Evolutionary conservation across 179 eudicot species (phyloP).

Genomic region (Camellia oleifera): DNA sequence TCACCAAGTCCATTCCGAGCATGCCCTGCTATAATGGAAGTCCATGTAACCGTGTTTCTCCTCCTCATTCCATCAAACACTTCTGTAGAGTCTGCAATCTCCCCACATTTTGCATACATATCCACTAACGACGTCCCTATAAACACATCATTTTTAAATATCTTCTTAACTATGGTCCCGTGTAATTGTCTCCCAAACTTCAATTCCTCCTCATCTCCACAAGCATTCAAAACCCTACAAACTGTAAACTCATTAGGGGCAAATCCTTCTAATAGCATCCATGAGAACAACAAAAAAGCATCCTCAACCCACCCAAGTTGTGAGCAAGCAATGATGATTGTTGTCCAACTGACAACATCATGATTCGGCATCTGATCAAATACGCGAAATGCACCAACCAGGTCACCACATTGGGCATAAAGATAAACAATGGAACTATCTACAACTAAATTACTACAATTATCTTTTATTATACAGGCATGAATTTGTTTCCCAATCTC

Average conservation of each 20-base stretch:
- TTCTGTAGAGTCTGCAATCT: conserved; percentile 49
- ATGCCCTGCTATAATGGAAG: conserved; percentile 74
- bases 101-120: conserved; percentile 74
- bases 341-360: conserved; percentile 86
- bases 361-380: conserved; percentile 56
- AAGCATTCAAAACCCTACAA: conserved; percentile 70
- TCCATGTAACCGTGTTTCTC: conserved; percentile 79
- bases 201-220: conserved; percentile 63
- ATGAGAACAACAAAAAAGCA: conserved; percentile 46
- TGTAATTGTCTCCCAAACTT: conserved; percentile 76
- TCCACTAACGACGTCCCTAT: conserved; percentile 64
- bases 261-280: conserved; percentile 53
- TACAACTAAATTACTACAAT: conserved; percentile 47
- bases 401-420: conserved; percentile 64
- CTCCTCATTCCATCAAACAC: conserved; percentile 73
- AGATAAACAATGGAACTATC: conserved; percentile 55
- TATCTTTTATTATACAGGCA: conserved; percentile 53
- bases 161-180: conserved; percentile 51
- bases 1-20: conserved; percentile 67
- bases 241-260: conserved; percentile 69
- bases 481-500: conserved; percentile 69
- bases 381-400: conserved; percentile 42
- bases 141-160: conserved; percentile 54
- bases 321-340: conserved; percentile 70
- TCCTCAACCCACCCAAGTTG: conserved; percentile 51